Conservation (phyloP, 345 rosid species). For the Camelina hispida region DNA sequence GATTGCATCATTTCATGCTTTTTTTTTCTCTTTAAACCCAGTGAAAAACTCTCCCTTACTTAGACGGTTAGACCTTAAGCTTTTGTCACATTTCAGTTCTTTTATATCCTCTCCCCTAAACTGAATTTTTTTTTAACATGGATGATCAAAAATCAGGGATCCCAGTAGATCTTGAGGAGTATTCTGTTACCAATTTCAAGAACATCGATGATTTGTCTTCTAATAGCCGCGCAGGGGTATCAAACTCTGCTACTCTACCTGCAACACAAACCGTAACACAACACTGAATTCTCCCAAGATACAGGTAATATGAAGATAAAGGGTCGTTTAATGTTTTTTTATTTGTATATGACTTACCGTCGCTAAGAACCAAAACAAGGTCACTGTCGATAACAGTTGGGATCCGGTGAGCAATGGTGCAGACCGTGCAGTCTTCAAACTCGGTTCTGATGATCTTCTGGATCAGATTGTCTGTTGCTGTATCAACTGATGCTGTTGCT, state of each 20-base stretch:
- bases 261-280: slow-evolving; percentile 39
- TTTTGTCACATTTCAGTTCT: slow-evolving; percentile 30
- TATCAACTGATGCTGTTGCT: slow-evolving; percentile 98
- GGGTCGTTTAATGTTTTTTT: neutral
- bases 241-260: slow-evolving; percentile 96
- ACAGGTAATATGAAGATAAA: neutral
- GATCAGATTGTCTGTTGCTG: slow-evolving; percentile 96
- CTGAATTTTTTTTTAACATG: slow-evolving; percentile 16
- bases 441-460: slow-evolving; percentile 94
- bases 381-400: slow-evolving; percentile 99
- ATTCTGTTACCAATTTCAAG: slow-evolving; percentile 85
- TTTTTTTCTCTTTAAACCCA: neutral
- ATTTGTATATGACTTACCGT: slow-evolving; percentile 56
- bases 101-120: slow-evolving; percentile 14
- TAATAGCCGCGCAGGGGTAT: slow-evolving; percentile 73
- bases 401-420: slow-evolving; percentile 98
- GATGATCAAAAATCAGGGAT: slow-evolving; percentile 72
- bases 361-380: slow-evolving; percentile 93
- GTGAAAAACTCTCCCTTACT: slow-evolving; percentile 15
- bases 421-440: slow-evolving; percentile 89
- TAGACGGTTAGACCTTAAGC: slow-evolving; percentile 22
- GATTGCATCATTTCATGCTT: slow-evolving; percentile 23
- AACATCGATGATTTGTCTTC: slow-evolving; percentile 98
- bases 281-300: slow-evolving; percentile 3
- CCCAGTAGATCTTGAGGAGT: slow-evolving; percentile 93